Percentiles rank a stretch among this genome's conserved stretches.
Conservation (phyloP, 2,329 filamentous ascomycete genomes). For the Mollisia scopiformis region DNA sequence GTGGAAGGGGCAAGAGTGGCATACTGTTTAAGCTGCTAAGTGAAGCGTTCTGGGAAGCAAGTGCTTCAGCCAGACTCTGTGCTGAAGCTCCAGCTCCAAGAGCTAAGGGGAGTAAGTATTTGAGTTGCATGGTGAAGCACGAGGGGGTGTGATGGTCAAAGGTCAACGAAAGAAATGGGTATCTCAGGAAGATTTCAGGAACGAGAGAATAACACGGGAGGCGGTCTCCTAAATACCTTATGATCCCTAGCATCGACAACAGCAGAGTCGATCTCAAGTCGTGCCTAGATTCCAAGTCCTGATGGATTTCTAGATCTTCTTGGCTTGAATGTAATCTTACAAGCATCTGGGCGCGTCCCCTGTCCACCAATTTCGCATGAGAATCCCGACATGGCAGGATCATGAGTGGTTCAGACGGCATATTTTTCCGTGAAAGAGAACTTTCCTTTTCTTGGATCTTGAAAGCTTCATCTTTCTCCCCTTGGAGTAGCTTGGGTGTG, state of each 20-base stretch:
- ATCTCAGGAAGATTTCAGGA: background rate
- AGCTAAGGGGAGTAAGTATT: slow-evolving; percentile 20
- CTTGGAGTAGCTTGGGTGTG: too few relatives aligned
- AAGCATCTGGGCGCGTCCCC: background rate
- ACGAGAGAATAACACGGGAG: background rate
- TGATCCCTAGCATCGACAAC: background rate
- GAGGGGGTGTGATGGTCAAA: background rate
- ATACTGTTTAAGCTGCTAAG: slow-evolving; percentile 22
- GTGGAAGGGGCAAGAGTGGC: too few relatives aligned
- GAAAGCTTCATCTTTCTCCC: background rate
- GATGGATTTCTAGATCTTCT: background rate
- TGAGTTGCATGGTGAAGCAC: slow-evolving; percentile 22
- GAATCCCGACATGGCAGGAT: background rate
- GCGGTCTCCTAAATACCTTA: background rate
- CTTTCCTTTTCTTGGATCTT: background rate
- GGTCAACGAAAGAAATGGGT: background rate
- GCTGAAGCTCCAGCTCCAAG: slow-evolving; percentile 19
- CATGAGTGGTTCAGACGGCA: background rate
- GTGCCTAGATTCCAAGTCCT: background rate
- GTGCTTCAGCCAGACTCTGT: slow-evolving; percentile 18
- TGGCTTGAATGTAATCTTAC: slow-evolving; percentile 11
- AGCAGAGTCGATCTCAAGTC: background rate
- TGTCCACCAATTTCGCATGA: background rate
- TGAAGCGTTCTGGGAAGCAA: slow-evolving; percentile 18
- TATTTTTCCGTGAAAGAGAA: background rate